Base-by-base conservation (phyloP, 2,329 filamentous ascomycete species). In the Sclerotinia glacialis region DNA sequence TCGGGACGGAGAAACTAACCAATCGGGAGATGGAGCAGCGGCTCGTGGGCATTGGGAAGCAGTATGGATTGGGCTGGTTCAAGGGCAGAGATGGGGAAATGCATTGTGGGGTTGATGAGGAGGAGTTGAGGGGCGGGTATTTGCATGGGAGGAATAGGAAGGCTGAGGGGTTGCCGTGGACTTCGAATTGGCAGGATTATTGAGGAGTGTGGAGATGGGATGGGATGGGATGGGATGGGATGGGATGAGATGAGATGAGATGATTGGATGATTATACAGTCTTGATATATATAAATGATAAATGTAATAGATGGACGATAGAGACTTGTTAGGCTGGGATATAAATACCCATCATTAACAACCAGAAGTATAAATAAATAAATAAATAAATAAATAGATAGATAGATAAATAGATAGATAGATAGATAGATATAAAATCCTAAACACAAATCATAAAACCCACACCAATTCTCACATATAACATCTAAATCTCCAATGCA, bases 51-150 rank as follows among this genome's bases (percentile, higher is more conserved):
- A 78, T 84, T n/a, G 83, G 84, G 47, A 89, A 89, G 79, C 87
- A 81, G 50, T 94, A 93, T 76, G 90, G 89, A 1, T 77, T 93
- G 44, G 91, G 91, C 0, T 93, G 90, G 90, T 93, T 93, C 73
- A 79, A 80, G 50, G 91, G 91, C 0, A 80, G 90, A 23, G 91
- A 94, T 76, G 87, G 88, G 4, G 83, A 89, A 76, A 84, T 85
- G 69, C 91, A 93, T 79, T 89, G 89, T 74, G 91, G 90, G 16
- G 85, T 94, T 67, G 91, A 94, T 74, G 83, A 92, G 78, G 90
- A 93, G 79, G 87, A 90, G 76, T 79, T 93, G 73, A 79, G 83
- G 68, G 84, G 83, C 68, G 79, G 77, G 67, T 93, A 92, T 76
- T 86, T 84, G 76, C 87, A 90, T 75, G 80, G 74, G 1, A 65